Percentiles rank a stretch among this genome's conserved stretches.
These are phyloP conservation scores for Xylaria polymorpha DNA, from an alignment of 2,329 filamentous ascomycete species.

Conservation along the genomic window DNA sequence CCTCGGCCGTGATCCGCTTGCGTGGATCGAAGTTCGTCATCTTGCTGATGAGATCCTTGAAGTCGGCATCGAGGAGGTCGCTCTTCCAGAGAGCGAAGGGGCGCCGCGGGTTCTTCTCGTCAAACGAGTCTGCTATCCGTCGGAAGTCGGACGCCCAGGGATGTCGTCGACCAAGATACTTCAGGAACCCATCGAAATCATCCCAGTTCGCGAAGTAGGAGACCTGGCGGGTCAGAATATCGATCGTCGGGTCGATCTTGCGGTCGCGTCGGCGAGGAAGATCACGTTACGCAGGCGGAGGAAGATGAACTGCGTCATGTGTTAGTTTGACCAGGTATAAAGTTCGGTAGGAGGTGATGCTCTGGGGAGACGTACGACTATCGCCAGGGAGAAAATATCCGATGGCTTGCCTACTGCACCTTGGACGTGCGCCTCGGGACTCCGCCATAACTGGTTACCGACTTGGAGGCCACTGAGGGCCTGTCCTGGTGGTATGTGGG, in stretches of 20 bases:
- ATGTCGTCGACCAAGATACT: slow-evolving; percentile 55
- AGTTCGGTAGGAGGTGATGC: neutral
- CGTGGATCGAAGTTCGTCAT: slow-evolving; percentile 56
- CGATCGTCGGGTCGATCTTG: slow-evolving; percentile 53
- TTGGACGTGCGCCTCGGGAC: slow-evolving; percentile 58
- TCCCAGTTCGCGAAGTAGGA: slow-evolving; percentile 60
- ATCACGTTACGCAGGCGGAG: slow-evolving; percentile 56
- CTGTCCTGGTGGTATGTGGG: slow-evolving; percentile 52
- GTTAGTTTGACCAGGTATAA: slow-evolving; percentile 34
- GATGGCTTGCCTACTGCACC: slow-evolving; percentile 54
- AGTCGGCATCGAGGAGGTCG: slow-evolving; percentile 52
- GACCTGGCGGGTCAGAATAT: slow-evolving; percentile 59
- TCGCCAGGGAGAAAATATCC: slow-evolving; percentile 58
- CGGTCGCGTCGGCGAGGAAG: slow-evolving; percentile 53
- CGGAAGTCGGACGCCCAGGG: slow-evolving; percentile 54
- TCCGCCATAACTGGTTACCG: slow-evolving; percentile 59
- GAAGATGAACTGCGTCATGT: slow-evolving; percentile 56
- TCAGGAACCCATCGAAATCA: slow-evolving; percentile 55
- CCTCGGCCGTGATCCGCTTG: slow-evolving; percentile 54
- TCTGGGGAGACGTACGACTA: slow-evolving; percentile 52
- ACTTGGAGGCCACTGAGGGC: slow-evolving; percentile 52
- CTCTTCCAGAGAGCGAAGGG: slow-evolving; percentile 57
- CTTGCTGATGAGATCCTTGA: slow-evolving; percentile 54
- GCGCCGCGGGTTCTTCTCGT: slow-evolving; percentile 54
- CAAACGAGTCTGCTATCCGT: slow-evolving; percentile 55